A percentile compares a stretch with the other conserved stretches of the same genome.
Conservation (phyloP, 257 asterid genomes). For the Knoxia roxburghii region DNA sequence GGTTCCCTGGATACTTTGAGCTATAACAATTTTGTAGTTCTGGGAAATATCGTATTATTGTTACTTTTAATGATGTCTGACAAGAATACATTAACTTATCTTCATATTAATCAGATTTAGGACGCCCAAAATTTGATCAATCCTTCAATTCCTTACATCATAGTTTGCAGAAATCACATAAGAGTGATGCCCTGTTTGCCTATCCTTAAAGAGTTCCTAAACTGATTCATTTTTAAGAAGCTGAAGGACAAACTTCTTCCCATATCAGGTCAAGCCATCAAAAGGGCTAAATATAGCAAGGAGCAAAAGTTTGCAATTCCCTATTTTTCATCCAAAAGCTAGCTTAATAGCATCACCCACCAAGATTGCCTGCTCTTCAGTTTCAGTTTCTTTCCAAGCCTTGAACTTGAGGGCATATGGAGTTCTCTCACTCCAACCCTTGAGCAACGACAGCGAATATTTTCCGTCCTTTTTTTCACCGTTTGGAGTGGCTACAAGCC, state of each 20-base stretch:
- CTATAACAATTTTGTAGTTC: neutral
- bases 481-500: conserved; percentile 27
- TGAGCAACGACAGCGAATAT: conserved; percentile 28
- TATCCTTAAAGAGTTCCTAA: neutral
- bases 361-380: conserved; percentile 31
- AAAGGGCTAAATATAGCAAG: neutral
- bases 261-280: neutral
- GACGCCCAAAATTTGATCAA: neutral
- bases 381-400: conserved; percentile 40
- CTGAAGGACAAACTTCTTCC: neutral
- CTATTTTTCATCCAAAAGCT: conserved; percentile 19
- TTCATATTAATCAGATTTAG: neutral
- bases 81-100: too few species aligned
- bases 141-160: neutral
- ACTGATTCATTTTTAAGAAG: neutral
- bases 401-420: conserved; percentile 26
- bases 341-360: conserved; percentile 27
- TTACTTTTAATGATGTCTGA: too few species aligned
- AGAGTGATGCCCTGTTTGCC: neutral
- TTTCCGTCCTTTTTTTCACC: conserved; percentile 18
- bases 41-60: too few species aligned
- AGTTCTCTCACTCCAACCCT: conserved; percentile 17
- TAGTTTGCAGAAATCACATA: neutral
- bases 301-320: neutral
- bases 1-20: neutral